Evolutionary conservation across 2,329 filamentous ascomycete species (phyloP), one percentile per base, ranked within the genome.

Genomic region (Achaetomium macrosporum): DNA sequence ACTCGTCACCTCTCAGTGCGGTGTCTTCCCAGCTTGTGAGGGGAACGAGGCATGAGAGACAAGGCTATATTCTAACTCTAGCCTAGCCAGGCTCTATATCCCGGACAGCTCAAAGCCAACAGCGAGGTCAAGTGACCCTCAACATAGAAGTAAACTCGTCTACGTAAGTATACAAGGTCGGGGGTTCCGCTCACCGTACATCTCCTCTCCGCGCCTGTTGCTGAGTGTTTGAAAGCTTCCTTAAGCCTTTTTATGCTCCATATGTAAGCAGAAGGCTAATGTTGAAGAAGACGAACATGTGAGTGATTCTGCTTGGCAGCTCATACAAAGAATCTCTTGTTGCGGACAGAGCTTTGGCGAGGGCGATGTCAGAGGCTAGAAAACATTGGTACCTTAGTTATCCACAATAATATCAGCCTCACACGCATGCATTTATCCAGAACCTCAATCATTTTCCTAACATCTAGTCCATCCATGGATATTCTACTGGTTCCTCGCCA

Each of bases 121-220:
- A 88, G 72, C 84, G 85, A 90, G 9, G 82, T 79, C 50, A 92
- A 72, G 2, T 95, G 75, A 60, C 92, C 93, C 63, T 95, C 90
- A 35, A 91, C 78, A 66, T 95, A 95, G 68, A 95, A 95, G 70
- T 87, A 87, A 66, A 59, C 42, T 39, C 48, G 39, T 16, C 3
- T 35, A 8, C 33, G 42, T 46, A n/a, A 30, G 36, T 29, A 12
- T 5, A 19, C 35, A 48, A 7, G 7, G 7, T 7, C 47, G 8
- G 41, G 25, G 41, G 25, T 30, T 37, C 19, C 47, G 37, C 25
- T 43, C 40, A 25, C 25, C 25, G 25, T 25, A 25, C 25, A 7
- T 25, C 25, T 7, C 7, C 25, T 7, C 7, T 25, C 25, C 25
- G 25, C 4, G 25, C 25, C 25, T 25, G 4, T n/a, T n/a, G n/a